Conservation (phyloP, 208 protist species). For the Crithidia sp. region DNA sequence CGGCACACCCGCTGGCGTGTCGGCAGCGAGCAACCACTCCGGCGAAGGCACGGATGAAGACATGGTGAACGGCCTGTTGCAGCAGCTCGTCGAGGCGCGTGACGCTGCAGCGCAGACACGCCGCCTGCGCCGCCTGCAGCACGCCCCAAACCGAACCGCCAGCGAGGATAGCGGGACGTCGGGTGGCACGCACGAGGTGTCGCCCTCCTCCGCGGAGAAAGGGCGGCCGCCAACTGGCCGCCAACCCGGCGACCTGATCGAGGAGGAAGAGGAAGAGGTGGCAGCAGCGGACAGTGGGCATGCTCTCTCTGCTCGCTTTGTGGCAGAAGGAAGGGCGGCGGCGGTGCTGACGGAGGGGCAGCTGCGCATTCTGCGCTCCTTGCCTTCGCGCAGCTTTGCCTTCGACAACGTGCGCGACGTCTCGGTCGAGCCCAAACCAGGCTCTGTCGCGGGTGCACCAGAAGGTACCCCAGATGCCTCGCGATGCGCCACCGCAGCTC, state of each 20-base stretch:
- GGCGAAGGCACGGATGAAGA: conserved; percentile 13
- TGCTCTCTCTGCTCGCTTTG: not conserved
- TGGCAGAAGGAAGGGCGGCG: not conserved
- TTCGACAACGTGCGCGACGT: conserved; percentile 25
- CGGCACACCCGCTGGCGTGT: not conserved
- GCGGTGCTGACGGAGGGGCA: conserved; percentile 22
- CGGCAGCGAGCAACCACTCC: not conserved
- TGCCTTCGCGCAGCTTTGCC: conserved; percentile 24
- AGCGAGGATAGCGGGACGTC: not conserved
- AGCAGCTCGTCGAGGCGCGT: conserved; percentile 21
- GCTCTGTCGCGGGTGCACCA: not conserved
- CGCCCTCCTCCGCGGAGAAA: not conserved
- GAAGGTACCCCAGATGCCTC: not conserved
- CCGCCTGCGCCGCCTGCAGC: conserved; percentile 17
- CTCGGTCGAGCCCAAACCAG: not conserved
- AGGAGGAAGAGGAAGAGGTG: not conserved
- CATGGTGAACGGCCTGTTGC: conserved; percentile 26
- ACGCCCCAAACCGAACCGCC: not conserved
- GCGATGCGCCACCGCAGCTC: too few relatives aligned
- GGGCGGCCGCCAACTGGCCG: not conserved
- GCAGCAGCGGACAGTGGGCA: not conserved
- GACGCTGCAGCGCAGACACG: conserved; percentile 22
- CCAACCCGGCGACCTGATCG: not conserved
- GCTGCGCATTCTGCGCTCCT: conserved; percentile 26
- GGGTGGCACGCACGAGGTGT: not conserved